Percentiles rank a stretch among this genome's conserved stretches.
phyloP scores from a whole-genome alignment of 345 rosid genomes.

The Pugionium dolabratum region DNA sequence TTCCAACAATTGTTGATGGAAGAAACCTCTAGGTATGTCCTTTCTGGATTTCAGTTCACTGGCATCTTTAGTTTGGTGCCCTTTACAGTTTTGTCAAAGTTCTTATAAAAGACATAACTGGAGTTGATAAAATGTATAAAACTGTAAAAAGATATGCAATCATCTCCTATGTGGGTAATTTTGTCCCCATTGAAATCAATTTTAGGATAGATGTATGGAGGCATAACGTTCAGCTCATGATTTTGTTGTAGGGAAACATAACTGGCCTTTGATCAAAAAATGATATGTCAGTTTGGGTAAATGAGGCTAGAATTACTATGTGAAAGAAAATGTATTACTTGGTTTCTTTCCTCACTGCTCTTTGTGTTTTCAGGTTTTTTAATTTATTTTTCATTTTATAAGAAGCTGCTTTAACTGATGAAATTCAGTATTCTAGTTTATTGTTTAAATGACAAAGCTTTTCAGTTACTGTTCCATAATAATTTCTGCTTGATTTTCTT shows the following conservation, averaged over 20 bases:
- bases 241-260: conserved; percentile 19
- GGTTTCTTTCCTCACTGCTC: background rate
- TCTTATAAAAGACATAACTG: too few species aligned
- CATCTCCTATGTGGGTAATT: background rate
- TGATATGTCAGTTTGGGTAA: conserved; percentile 19
- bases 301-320: conserved; percentile 12
- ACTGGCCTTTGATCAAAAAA: conserved; percentile 16
- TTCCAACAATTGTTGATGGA: conserved; percentile 60
- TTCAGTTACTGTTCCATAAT: conserved; percentile 8
- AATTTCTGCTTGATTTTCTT: conserved; percentile 7
- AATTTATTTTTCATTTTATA: background rate
- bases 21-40: conserved; percentile 61
- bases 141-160: background rate
- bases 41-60: conserved; percentile 17
- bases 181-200: background rate
- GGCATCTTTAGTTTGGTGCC: conserved; percentile 12
- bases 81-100: conserved; percentile 3
- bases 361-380: too few species aligned
- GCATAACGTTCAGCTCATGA: conserved; percentile 19
- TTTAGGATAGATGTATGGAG: conserved; percentile 11
- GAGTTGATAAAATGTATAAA: conserved; percentile 1
- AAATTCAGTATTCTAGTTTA: conserved; percentile 1
- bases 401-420: conserved; percentile 11
- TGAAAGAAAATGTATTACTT: conserved; percentile 10
- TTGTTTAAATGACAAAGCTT: conserved; percentile 4